Conservation (phyloP, 2,329 filamentous ascomycete genomes). For the Torrubiella hemipterigena region DNA sequence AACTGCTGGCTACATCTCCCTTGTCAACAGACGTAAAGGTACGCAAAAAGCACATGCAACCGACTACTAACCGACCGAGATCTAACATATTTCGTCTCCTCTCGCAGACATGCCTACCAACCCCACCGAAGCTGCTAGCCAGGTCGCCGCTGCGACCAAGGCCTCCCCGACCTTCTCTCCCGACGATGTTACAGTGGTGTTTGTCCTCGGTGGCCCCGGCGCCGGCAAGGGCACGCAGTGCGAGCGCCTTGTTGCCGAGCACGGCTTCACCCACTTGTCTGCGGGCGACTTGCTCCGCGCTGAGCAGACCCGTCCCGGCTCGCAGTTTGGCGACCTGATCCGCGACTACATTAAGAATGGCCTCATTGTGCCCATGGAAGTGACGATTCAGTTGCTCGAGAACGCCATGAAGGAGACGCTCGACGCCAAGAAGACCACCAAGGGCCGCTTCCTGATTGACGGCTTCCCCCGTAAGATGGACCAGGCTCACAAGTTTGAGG, state of each 20-base stretch:
- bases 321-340: slow-evolving; percentile 87
- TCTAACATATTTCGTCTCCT: slow-evolving; percentile 5
- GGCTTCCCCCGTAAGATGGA: slow-evolving; percentile 96
- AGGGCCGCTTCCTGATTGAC: slow-evolving; percentile 63
- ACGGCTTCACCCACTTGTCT: slow-evolving; percentile 85
- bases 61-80: neutral
- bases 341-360: slow-evolving; percentile 88
- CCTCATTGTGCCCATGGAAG: slow-evolving; percentile 96
- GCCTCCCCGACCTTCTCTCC: slow-evolving; percentile 58
- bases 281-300: slow-evolving; percentile 89
- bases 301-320: slow-evolving; percentile 79
- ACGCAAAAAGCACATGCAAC: slow-evolving; percentile 1
- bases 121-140: slow-evolving; percentile 25
- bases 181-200: slow-evolving; percentile 76
- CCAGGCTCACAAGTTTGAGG: slow-evolving; percentile 89
- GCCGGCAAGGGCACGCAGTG: slow-evolving; percentile 97
- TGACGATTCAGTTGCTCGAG: slow-evolving; percentile 85
- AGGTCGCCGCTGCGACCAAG: slow-evolving; percentile 40
- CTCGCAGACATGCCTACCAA: slow-evolving; percentile 26
- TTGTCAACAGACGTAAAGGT: slow-evolving; percentile 39
- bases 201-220: slow-evolving; percentile 90
- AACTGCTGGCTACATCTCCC: slow-evolving; percentile 34
- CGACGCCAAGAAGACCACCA: slow-evolving; percentile 30
- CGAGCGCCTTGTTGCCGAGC: slow-evolving; percentile 72
- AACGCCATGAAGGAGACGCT: slow-evolving; percentile 78